Percentiles rank a stretch among this genome's conserved stretches.
These are phyloP conservation scores for Xylaria sp. DNA, from an alignment of 2,329 filamentous ascomycete genomes.

Conservation along the genomic window DNA sequence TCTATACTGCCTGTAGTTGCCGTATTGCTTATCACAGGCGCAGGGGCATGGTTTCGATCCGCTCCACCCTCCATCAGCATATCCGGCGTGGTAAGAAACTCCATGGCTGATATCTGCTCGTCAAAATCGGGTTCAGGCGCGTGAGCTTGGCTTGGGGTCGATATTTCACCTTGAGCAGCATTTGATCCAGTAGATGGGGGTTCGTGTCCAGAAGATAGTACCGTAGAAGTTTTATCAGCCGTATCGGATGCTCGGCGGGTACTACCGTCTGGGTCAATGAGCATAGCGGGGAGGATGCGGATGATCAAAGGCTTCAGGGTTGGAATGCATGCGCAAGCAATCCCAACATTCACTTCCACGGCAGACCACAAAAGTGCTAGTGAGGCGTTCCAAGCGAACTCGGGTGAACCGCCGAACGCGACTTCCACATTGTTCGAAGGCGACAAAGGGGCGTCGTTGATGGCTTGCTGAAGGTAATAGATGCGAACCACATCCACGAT, in stretches of 20 bases:
- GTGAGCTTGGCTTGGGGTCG: slow-evolving; percentile 24
- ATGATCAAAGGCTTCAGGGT: slow-evolving; percentile 86
- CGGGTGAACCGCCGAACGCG: slow-evolving; percentile 56
- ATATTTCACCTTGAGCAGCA: slow-evolving; percentile 14
- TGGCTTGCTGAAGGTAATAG: slow-evolving; percentile 83
- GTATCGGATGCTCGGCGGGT: slow-evolving; percentile 44
- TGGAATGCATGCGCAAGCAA: slow-evolving; percentile 91
- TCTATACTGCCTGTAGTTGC: slow-evolving; percentile 44
- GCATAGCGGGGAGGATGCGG: slow-evolving; percentile 61
- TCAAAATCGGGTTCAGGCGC: slow-evolving; percentile 33
- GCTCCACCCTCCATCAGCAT: slow-evolving; percentile 30
- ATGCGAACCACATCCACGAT: slow-evolving; percentile 89
- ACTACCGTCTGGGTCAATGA: slow-evolving; percentile 56
- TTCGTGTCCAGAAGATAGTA: slow-evolving; percentile 31
- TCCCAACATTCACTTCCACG: slow-evolving; percentile 88
- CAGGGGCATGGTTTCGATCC: slow-evolving; percentile 37
- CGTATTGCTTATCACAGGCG: slow-evolving; percentile 44
- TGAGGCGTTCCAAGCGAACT: slow-evolving; percentile 76
- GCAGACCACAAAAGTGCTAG: slow-evolving; percentile 92
- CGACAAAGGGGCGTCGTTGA: slow-evolving; percentile 49
- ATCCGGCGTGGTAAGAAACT: slow-evolving; percentile 54
- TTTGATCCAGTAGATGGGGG: slow-evolving; percentile 14
- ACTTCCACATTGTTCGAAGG: slow-evolving; percentile 46
- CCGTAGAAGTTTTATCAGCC: slow-evolving; percentile 34
- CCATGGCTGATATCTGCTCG: slow-evolving; percentile 46